These are phyloP conservation scores for Ceratocystis cacaofunesta DNA, from an alignment of 2,329 filamentous ascomycete genomes.

Conservation along the genomic window DNA sequence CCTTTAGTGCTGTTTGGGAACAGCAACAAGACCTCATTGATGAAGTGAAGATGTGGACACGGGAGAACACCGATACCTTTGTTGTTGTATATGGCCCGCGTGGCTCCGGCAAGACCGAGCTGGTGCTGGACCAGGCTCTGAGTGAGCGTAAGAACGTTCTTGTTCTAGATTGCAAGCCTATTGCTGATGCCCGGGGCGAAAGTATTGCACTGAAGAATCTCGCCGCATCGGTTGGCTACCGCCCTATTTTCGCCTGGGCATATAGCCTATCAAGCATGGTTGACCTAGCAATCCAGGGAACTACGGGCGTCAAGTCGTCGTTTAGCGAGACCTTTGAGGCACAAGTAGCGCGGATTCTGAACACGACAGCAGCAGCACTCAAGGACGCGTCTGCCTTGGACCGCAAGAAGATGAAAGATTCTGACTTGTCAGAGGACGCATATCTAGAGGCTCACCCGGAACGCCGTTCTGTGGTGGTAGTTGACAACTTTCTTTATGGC, in stretches of 20 bases:
- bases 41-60: slow-evolving; percentile 69
- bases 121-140: slow-evolving; percentile 73
- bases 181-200: slow-evolving; percentile 82
- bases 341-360: slow-evolving; percentile 77
- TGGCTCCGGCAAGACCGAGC: slow-evolving; percentile 78
- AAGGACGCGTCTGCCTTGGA: slow-evolving; percentile 47
- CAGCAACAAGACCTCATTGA: slow-evolving; percentile 71
- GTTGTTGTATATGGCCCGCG: slow-evolving; percentile 86
- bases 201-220: slow-evolving; percentile 69
- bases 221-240: slow-evolving; percentile 72
- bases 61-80: slow-evolving; percentile 80
- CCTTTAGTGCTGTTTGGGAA: slow-evolving; percentile 71
- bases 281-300: slow-evolving; percentile 83
- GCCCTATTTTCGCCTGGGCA: slow-evolving; percentile 90
- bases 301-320: slow-evolving; percentile 84
- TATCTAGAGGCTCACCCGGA: slow-evolving; percentile 85
- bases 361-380: slow-evolving; percentile 65
- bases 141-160: slow-evolving; percentile 63
- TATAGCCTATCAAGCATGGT: slow-evolving; percentile 87
- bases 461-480: slow-evolving; percentile 63
- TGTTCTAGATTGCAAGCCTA: slow-evolving; percentile 81
- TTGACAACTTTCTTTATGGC: slow-evolving; percentile 85
- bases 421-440: slow-evolving; percentile 61
- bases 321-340: slow-evolving; percentile 87
- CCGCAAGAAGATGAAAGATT: slow-evolving; percentile 57